Conservation (phyloP, 768 basidiomycete genomes). For the Sistotremastrum suecicum region DNA sequence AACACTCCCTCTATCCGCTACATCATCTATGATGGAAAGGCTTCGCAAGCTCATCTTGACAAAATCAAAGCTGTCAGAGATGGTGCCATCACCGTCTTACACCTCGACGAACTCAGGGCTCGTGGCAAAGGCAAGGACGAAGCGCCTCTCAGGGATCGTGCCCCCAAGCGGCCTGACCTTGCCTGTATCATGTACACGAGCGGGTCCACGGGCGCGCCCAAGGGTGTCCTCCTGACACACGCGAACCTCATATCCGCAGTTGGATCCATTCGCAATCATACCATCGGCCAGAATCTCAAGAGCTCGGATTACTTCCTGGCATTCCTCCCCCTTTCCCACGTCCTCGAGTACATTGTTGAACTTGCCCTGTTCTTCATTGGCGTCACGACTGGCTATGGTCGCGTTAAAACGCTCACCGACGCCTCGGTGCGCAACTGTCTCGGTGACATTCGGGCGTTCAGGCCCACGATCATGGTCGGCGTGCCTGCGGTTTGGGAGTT, state of each 20-base stretch:
- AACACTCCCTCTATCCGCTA: slow-evolving; percentile 63
- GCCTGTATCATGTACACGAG: slow-evolving; percentile 78
- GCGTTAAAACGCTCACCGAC: slow-evolving; percentile 93
- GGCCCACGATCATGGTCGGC: slow-evolving; percentile 83
- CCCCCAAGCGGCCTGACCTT: slow-evolving; percentile 35
- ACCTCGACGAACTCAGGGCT: slow-evolving; percentile 56
- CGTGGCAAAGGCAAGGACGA: slow-evolving; percentile 43
- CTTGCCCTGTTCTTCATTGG: slow-evolving; percentile 60
- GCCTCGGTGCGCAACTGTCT: slow-evolving; percentile 78
- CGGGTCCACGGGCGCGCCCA: slow-evolving; percentile 85
- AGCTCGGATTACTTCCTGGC: slow-evolving; percentile 65
- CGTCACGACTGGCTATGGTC: slow-evolving; percentile 76
- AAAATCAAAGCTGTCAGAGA: slow-evolving; percentile 42
- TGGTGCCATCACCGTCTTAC: slow-evolving; percentile 37
- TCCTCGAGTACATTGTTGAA: slow-evolving; percentile 93
- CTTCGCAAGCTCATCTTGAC: slow-evolving; percentile 37
- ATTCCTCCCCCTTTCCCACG: slow-evolving; percentile 88
- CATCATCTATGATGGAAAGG: slow-evolving; percentile 78
- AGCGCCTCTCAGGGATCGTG: slow-evolving; percentile 35
- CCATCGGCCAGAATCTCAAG: slow-evolving; percentile 54
- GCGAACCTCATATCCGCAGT: slow-evolving; percentile 67
- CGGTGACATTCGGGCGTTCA: slow-evolving; percentile 76
- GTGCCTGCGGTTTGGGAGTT: slow-evolving; percentile 97
- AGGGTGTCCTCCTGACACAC: slow-evolving; percentile 86
- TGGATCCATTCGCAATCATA: slow-evolving; percentile 51